Evolutionary conservation across 371 early-diverging fungal genomes (phyloP).

Genomic region (Thermomucor indicae-seudaticae): DNA sequence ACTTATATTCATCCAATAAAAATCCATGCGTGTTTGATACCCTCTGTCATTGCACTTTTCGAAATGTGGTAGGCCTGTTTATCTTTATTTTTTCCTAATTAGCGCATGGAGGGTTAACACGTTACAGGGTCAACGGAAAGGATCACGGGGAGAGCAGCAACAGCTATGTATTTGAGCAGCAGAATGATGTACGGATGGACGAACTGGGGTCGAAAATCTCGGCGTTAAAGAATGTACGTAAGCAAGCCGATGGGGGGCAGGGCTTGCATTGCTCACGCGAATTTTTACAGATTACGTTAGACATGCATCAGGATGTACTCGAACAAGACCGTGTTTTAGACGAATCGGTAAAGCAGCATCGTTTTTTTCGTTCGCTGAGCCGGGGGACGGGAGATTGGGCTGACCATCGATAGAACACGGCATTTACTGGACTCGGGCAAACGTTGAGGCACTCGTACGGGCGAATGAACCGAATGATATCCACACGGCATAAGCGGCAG

Average conservation of each 20-base stretch:
- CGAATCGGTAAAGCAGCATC: slow-evolving; percentile 26
- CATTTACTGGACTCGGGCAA: slow-evolving; percentile 31
- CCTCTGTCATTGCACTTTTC: too few relatives aligned
- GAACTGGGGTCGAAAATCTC: slow-evolving; percentile 39
- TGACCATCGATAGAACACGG: slow-evolving; percentile 18
- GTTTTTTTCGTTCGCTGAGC: background rate
- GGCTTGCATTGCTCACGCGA: background rate
- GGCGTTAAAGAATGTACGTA: slow-evolving; percentile 36
- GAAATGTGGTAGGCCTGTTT: too few relatives aligned
- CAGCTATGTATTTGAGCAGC: slow-evolving; percentile 39
- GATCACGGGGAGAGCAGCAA: slow-evolving; percentile 13
- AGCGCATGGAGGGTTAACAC: too few relatives aligned
- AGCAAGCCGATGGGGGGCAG: background rate
- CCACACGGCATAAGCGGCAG: slow-evolving; percentile 42
- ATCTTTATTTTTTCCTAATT: too few relatives aligned
- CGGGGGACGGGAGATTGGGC: too few relatives aligned
- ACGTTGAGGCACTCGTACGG: slow-evolving; percentile 29
- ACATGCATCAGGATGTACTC: slow-evolving; percentile 41
- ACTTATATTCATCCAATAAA: too few relatives aligned
- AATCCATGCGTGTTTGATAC: too few relatives aligned
- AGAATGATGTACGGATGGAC: slow-evolving; percentile 42
- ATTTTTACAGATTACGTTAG: slow-evolving; percentile 34
- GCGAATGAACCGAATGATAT: slow-evolving; percentile 39
- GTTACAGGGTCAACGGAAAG: background rate
- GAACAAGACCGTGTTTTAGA: slow-evolving; percentile 37